phyloP scores from a whole-genome alignment of 352 stramenopile genomes.

The Phytophthora ohioensis region DNA sequence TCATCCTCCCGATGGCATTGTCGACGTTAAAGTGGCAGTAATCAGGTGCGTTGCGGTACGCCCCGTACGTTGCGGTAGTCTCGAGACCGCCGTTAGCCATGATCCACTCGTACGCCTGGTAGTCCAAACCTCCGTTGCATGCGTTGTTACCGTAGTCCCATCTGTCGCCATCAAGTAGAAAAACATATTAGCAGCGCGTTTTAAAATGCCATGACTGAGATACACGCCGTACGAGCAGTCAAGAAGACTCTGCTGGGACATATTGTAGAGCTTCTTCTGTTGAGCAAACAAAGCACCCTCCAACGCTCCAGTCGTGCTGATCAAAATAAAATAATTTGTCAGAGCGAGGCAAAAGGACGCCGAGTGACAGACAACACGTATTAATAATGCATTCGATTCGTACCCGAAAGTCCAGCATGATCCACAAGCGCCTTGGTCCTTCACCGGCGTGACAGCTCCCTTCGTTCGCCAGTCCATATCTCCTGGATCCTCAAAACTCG shows the following conservation, averaged over 20 bases:
- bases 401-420: slow-evolving; percentile 94
- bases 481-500: slow-evolving; percentile 52
- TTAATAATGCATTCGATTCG: not conserved
- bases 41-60: slow-evolving; percentile 88
- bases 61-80: slow-evolving; percentile 84
- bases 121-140: slow-evolving; percentile 91
- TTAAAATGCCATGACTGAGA: not conserved
- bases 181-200: slow-evolving; percentile 2
- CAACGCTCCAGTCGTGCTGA: slow-evolving; percentile 81
- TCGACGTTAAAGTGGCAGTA: slow-evolving; percentile 90
- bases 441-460: slow-evolving; percentile 89
- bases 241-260: slow-evolving; percentile 92
- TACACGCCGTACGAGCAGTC: slow-evolving; percentile 85
- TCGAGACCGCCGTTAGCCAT: slow-evolving; percentile 82
- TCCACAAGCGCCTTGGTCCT: slow-evolving; percentile 92
- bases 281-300: slow-evolving; percentile 82
- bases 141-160: slow-evolving; percentile 93
- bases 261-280: slow-evolving; percentile 77
- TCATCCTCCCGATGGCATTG: slow-evolving; percentile 78
- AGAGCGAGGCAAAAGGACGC: slow-evolving; percentile 5
- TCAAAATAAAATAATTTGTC: slow-evolving; percentile 12
- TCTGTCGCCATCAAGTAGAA: slow-evolving; percentile 36
- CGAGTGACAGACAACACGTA: not conserved
- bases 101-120: slow-evolving; percentile 92
- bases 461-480: slow-evolving; percentile 90